A percentile compares a stretch with the other conserved stretches of the same genome.
Conservation (phyloP, 2,329 filamentous ascomycete genomes). For the Arthroderma sp. region DNA sequence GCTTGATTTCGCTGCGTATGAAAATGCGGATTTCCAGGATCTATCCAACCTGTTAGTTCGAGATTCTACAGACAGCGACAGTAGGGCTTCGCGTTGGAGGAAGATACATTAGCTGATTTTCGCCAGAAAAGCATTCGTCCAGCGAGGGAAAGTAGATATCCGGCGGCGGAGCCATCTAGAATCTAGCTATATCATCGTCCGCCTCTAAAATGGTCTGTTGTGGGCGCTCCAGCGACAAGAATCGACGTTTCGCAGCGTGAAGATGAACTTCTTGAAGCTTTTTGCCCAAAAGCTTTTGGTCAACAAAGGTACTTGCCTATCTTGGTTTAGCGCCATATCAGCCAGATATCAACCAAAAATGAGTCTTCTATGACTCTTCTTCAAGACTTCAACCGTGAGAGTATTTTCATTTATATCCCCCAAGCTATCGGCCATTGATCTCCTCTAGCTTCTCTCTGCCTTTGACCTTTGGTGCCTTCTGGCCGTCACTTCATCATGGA, state of each 20-base stretch:
- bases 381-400: not conserved
- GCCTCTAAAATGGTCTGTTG: not conserved
- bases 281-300: conserved; percentile 10
- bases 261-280: not conserved
- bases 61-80: conserved; percentile 8
- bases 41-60: conserved; percentile 30
- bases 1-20: conserved; percentile 34
- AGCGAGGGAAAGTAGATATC: conserved; percentile 73
- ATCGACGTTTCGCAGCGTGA: not conserved
- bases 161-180: conserved; percentile 54
- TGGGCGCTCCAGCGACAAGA: not conserved
- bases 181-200: conserved; percentile 27
- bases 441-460: not conserved
- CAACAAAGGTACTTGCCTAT: conserved; percentile 24
- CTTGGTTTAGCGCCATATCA: conserved; percentile 19
- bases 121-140: conserved; percentile 70
- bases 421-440: conserved; percentile 1
- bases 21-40: conserved; percentile 45
- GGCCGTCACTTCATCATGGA: conserved; percentile 9
- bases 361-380: not conserved
- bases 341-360: too few species aligned
- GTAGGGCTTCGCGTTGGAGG: not conserved
- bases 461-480: not conserved
- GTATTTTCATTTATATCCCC: not conserved
- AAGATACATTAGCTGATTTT: conserved; percentile 61